Evolutionary conservation across 306 rosid species (phyloP).

Genomic region (Rosa chinensis): DNA sequence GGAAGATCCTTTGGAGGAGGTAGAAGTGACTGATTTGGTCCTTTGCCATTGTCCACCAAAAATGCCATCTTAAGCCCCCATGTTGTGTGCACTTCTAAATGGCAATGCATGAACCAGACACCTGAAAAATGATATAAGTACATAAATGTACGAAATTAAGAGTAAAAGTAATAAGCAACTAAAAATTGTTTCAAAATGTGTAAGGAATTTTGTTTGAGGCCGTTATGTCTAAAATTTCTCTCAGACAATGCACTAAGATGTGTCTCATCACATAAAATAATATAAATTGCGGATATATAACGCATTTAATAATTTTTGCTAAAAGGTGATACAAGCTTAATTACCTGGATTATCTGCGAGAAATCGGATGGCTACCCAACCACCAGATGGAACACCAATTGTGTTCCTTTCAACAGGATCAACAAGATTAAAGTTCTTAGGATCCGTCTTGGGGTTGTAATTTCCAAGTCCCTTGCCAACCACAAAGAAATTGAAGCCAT

Average conservation of each 20-base stretch:
- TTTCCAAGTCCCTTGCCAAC: constrained; percentile 74
- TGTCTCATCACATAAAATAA: too few relatives aligned
- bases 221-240: not conserved
- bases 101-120: constrained; percentile 95
- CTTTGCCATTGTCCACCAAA: constrained; percentile 87
- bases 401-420: constrained; percentile 95
- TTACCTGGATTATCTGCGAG: constrained; percentile 93
- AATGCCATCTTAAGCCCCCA: constrained; percentile 99
- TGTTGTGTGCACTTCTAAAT: constrained; percentile 88
- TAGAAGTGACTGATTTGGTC: constrained; percentile 62
- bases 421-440: constrained; percentile 55
- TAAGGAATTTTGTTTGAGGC: not conserved
- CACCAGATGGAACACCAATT: constrained; percentile 77
- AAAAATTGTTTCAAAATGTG: not conserved
- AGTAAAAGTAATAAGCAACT: not conserved
- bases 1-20: constrained; percentile 95
- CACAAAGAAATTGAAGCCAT: constrained; percentile 76
- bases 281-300: too few relatives aligned
- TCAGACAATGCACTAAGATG: not conserved
- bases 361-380: constrained; percentile 86
- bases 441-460: constrained; percentile 51
- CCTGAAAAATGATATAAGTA: constrained; percentile 39
- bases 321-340: not conserved
- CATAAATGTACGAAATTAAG: not conserved
- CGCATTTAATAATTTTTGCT: not conserved